phyloP scores from a whole-genome alignment of 768 basidiomycete genomes.

The Chalciporus piperatus region DNA sequence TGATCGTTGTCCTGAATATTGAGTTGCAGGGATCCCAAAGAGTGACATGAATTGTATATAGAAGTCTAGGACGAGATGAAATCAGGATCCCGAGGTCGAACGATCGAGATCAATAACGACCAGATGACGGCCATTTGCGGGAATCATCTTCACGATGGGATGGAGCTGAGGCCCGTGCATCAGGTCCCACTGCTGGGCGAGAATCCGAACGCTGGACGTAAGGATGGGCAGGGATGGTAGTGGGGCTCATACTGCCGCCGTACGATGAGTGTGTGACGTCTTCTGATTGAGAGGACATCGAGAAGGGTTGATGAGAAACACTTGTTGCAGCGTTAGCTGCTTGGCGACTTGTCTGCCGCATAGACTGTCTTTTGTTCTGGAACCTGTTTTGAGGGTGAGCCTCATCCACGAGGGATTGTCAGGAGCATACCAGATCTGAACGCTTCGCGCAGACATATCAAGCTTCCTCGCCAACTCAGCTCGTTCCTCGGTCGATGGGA shows the following conservation, averaged over 20 bases:
- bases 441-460: slow-evolving; percentile 81
- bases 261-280: slow-evolving; percentile 36
- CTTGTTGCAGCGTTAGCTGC: slow-evolving; percentile 43
- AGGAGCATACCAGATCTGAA: slow-evolving; percentile 74
- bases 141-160: slow-evolving; percentile 49
- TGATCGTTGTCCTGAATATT: slow-evolving; percentile 37
- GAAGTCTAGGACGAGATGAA: slow-evolving; percentile 35
- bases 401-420: slow-evolving; percentile 10
- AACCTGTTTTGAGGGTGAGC: slow-evolving; percentile 53
- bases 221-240: slow-evolving; percentile 28
- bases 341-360: slow-evolving; percentile 75
- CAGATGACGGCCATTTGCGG: slow-evolving; percentile 46
- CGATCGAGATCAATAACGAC: slow-evolving; percentile 44
- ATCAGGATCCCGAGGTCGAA: slow-evolving; percentile 22
- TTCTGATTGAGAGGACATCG: slow-evolving; percentile 36
- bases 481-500: slow-evolving; percentile 87
- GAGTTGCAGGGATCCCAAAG: slow-evolving; percentile 32
- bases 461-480: slow-evolving; percentile 68
- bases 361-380: slow-evolving; percentile 83
- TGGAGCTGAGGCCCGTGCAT: slow-evolving; percentile 20
- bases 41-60: slow-evolving; percentile 33
- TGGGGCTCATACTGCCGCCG: slow-evolving; percentile 32
- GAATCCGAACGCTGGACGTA: slow-evolving; percentile 44
- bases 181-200: slow-evolving; percentile 33
- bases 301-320: slow-evolving; percentile 49